A percentile compares a stretch with the other conserved stretches of the same genome.
Evolutionary conservation across 2,329 filamentous ascomycete genomes (phyloP).

Genomic region (Pestalotiopsis sp.): DNA sequence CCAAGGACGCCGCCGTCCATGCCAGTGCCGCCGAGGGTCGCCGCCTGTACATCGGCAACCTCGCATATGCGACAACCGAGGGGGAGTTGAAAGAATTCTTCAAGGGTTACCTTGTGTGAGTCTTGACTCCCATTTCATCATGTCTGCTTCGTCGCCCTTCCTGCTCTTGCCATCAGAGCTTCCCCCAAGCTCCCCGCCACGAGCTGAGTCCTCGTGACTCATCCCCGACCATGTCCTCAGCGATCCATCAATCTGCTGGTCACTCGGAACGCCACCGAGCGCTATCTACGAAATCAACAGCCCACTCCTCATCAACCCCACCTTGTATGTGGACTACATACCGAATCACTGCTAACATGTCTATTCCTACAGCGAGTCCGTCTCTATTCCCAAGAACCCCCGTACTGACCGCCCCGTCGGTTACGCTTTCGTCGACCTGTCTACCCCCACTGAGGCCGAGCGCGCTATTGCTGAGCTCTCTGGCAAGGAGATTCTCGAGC

Average conservation of each 20-base stretch:
- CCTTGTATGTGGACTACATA: constrained; percentile 18
- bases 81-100: constrained; percentile 99
- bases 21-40: constrained; percentile 98
- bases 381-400: constrained; percentile 98
- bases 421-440: constrained; percentile 98
- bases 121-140: background rate
- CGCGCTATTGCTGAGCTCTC: constrained; percentile 94
- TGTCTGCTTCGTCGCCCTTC: background rate
- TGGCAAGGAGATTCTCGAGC: constrained; percentile 95
- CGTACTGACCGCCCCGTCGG: constrained; percentile 97
- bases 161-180: background rate
- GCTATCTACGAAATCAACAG: background rate
- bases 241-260: background rate
- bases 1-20: constrained; percentile 77
- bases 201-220: background rate
- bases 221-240: background rate
- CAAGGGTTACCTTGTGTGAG: constrained; percentile 99
- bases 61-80: constrained; percentile 99
- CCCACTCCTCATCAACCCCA: background rate
- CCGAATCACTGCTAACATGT: constrained; percentile 24
- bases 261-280: background rate
- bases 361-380: constrained; percentile 73
- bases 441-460: constrained; percentile 90
- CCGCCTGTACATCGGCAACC: constrained; percentile 99
- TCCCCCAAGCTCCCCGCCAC: background rate